Evolutionary conservation across 495 filamentous ascomycete species (phyloP).

Genomic region (Penicillium psychrofluorescens): DNA sequence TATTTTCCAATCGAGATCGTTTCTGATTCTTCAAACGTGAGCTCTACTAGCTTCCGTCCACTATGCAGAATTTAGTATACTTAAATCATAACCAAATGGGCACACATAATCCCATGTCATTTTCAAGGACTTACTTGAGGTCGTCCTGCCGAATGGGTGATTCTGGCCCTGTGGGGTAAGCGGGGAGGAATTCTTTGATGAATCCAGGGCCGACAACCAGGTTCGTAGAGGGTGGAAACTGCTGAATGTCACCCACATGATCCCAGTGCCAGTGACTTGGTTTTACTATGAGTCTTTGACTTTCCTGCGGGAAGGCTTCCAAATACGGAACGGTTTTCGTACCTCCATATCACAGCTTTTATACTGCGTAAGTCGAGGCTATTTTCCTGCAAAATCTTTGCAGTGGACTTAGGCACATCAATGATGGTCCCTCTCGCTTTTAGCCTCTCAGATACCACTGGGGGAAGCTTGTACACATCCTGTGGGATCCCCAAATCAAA

Average conservation of each 20-base stretch:
- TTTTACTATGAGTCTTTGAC: not conserved
- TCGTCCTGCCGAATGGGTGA: conserved; percentile 36
- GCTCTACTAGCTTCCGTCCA: too few species aligned
- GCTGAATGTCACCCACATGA: conserved; percentile 44
- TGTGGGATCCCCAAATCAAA: conserved; percentile 1
- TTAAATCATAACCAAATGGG: too few species aligned
- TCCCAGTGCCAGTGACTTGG: conserved; percentile 53
- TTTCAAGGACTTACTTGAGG: conserved; percentile 22
- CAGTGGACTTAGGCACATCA: not conserved
- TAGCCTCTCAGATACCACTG: not conserved
- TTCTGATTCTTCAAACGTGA: conserved; percentile 4
- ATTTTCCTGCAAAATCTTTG: not conserved
- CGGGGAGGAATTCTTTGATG: conserved; percentile 31
- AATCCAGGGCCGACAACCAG: conserved; percentile 48
- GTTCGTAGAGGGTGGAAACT: conserved; percentile 37
- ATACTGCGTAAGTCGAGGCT: not conserved
- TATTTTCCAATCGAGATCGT: conserved; percentile 25
- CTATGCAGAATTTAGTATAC: too few species aligned
- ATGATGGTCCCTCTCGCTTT: not conserved
- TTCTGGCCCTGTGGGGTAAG: conserved; percentile 33
- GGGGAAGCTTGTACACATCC: not conserved
- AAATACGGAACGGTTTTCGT: not conserved
- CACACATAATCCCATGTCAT: too few species aligned
- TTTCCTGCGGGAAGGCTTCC: not conserved
- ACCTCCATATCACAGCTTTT: conserved; percentile 1